Evolutionary conservation across 495 filamentous ascomycete genomes (phyloP).

Genomic region (Penicillium paradoxum): DNA sequence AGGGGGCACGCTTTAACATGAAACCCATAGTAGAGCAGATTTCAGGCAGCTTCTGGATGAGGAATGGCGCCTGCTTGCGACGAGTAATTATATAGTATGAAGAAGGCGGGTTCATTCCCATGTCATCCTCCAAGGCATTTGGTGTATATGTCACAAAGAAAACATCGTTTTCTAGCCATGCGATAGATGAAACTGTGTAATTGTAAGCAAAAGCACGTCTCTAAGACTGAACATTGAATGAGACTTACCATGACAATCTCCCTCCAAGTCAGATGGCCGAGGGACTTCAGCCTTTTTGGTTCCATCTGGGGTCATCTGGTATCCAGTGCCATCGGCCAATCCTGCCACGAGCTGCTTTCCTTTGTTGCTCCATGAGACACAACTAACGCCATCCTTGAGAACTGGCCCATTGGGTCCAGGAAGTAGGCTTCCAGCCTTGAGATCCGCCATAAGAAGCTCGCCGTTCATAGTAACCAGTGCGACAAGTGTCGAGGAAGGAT

Average conservation of each 20-base stretch:
- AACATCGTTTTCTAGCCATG: slow-evolving; percentile 84
- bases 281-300: slow-evolving; percentile 71
- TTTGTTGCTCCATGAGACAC: slow-evolving; percentile 83
- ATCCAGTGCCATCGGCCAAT: slow-evolving; percentile 70
- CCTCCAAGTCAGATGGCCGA: slow-evolving; percentile 61
- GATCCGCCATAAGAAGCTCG: slow-evolving; percentile 75
- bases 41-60: slow-evolving; percentile 67
- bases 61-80: slow-evolving; percentile 50
- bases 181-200: slow-evolving; percentile 69
- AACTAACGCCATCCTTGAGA: slow-evolving; percentile 71
- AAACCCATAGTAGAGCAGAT: slow-evolving; percentile 64
- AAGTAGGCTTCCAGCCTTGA: slow-evolving; percentile 59
- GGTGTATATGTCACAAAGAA: slow-evolving; percentile 77
- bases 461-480: slow-evolving; percentile 77
- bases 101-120: slow-evolving; percentile 49
- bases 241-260: slow-evolving; percentile 59
- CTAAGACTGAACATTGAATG: neutral
- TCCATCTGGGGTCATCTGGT: slow-evolving; percentile 80
- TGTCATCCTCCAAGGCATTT: slow-evolving; percentile 49
- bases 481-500: slow-evolving; percentile 53
- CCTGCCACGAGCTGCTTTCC: slow-evolving; percentile 93
- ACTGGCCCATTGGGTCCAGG: slow-evolving; percentile 59
- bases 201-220: slow-evolving; percentile 10
- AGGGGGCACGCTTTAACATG: slow-evolving; percentile 49
- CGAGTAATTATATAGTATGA: slow-evolving; percentile 72